Percentiles rank a stretch among this genome's conserved stretches.
These are phyloP conservation scores for Pyropia haitanensis DNA, from an alignment of 23 red algal species.

Conservation along the genomic window DNA sequence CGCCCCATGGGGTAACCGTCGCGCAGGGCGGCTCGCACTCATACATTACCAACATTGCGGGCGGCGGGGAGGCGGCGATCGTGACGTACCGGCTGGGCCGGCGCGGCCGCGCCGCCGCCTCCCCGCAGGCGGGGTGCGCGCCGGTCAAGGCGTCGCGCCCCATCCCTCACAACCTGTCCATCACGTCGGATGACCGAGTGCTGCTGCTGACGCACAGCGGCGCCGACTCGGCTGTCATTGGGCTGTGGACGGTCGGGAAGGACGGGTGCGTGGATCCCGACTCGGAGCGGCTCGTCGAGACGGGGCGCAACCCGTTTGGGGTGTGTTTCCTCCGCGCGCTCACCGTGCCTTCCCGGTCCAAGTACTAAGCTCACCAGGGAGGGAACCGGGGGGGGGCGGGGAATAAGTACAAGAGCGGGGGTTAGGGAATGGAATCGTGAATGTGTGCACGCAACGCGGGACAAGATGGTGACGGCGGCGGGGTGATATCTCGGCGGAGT, in stretches of 20 bases:
- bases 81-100: not conserved
- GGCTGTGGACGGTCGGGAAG: constrained; percentile 4
- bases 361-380: no score
- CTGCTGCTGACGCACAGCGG: constrained; percentile 25
- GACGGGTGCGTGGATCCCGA: constrained; percentile 11
- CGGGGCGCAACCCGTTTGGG: constrained; percentile 27
- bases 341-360: no score
- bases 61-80: constrained; percentile 5
- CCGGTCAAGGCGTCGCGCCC: constrained; percentile 11
- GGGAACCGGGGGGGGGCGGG: no score
- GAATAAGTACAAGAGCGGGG: no score
- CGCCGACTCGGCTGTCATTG: constrained; percentile 4
- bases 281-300: constrained; percentile 1
- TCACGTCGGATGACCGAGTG: constrained; percentile 7
- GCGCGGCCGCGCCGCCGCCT: not conserved
- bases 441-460: no score
- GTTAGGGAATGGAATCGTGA: no score
- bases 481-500: no score
- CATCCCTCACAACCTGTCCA: constrained; percentile 11
- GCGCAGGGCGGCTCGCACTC: not conserved
- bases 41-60: constrained; percentile 24
- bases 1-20: constrained; percentile 21
- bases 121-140: not conserved
- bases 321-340: constrained; percentile 7
- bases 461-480: no score